These are phyloP conservation scores for Fraxinus xanthoxyloides DNA, from an alignment of 305 asterid genomes.

Conservation along the genomic window DNA sequence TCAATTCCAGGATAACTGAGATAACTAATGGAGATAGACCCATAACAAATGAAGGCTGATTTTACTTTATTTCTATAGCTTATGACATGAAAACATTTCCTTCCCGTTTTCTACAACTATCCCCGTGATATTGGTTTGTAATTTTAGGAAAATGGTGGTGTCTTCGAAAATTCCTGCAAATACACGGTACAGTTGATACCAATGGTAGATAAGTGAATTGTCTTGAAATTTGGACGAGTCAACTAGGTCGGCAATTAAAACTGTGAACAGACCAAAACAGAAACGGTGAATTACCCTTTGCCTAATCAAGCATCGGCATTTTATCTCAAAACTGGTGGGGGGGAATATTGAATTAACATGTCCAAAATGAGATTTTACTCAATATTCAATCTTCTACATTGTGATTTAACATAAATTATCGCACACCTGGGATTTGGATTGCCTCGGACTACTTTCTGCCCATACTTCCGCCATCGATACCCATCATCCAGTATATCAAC, in stretches of 20 bases:
- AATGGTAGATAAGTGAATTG: background rate
- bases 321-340: background rate
- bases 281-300: background rate
- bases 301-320: background rate
- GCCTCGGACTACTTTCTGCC: constrained; percentile 97
- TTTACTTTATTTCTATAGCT: background rate
- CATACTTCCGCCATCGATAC: constrained; percentile 97
- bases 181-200: background rate
- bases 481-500: constrained; percentile 98
- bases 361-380: background rate
- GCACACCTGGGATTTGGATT: constrained; percentile 96
- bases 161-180: background rate
- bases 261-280: background rate
- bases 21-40: background rate
- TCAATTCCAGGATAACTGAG: background rate
- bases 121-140: background rate
- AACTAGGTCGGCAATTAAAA: background rate
- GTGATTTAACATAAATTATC: constrained; percentile 9
- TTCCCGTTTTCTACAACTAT: background rate
- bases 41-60: background rate
- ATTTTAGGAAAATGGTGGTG: background rate
- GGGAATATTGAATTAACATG: background rate
- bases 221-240: background rate
- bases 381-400: constrained; percentile 7
- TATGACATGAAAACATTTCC: background rate